Evolutionary conservation across 305 asterid species (phyloP).

Genomic region (Fraxinus xanthoxyloides): DNA sequence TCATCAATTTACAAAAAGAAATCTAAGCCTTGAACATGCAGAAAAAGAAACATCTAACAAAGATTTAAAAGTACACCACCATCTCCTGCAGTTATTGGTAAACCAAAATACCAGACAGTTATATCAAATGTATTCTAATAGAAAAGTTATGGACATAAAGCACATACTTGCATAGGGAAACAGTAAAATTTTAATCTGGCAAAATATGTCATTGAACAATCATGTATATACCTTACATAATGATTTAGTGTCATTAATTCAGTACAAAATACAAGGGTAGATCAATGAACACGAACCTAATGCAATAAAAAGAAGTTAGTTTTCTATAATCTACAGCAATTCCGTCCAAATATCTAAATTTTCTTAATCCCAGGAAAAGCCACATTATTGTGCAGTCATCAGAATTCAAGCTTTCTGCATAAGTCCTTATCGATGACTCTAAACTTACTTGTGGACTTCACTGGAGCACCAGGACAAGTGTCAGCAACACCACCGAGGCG

Average conservation of each 20-base stretch:
- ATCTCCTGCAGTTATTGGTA: not conserved
- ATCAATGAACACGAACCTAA: not conserved
- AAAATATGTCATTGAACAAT: not conserved
- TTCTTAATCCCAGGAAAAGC: not conserved
- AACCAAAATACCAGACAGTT: not conserved
- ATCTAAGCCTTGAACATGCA: not conserved
- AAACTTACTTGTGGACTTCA: constrained; percentile 25
- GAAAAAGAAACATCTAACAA: not conserved
- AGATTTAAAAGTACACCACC: not conserved
- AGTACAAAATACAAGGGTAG: not conserved
- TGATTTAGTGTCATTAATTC: not conserved
- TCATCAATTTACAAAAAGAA: not conserved
- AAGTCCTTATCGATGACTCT: constrained; percentile 33
- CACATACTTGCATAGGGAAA: not conserved
- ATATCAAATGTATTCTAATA: not conserved
- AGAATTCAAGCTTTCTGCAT: constrained; percentile 56
- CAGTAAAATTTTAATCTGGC: not conserved
- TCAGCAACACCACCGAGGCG: constrained; percentile 35
- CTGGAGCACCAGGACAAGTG: constrained; percentile 53
- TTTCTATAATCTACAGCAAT: not conserved
- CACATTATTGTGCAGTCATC: not conserved
- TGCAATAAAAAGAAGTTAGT: not conserved
- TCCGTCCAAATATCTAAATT: not conserved
- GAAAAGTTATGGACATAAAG: not conserved
- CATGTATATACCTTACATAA: not conserved